Evolutionary conservation across 1,139 yeast genomes (phyloP).

Genomic region (Barnettozyma hawaiiensis): DNA sequence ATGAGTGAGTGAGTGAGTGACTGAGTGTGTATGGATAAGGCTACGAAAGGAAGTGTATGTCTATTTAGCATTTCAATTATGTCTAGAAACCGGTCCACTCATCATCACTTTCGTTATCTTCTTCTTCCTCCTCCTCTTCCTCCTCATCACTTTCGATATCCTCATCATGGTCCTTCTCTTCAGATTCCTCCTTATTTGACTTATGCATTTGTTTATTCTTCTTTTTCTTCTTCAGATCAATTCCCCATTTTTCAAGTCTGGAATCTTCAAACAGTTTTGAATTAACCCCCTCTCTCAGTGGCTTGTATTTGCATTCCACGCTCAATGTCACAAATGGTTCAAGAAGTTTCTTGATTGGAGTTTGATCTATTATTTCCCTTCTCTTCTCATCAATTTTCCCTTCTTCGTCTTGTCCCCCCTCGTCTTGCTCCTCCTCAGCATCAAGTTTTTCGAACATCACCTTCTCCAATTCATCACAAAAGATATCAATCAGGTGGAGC

Average conservation of each 20-base stretch:
- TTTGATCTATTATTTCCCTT: slow-evolving; percentile 32
- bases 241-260: slow-evolving; percentile 63
- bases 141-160: slow-evolving; percentile 41
- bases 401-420: slow-evolving; percentile 32
- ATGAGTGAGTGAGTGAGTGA: too few relatives aligned
- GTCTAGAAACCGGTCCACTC: slow-evolving; percentile 45
- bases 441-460: slow-evolving; percentile 45
- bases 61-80: neutral
- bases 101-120: slow-evolving; percentile 44
- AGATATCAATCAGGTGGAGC: slow-evolving; percentile 79
- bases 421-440: slow-evolving; percentile 39
- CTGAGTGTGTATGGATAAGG: too few relatives aligned
- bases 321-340: slow-evolving; percentile 53
- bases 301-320: slow-evolving; percentile 46
- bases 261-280: slow-evolving; percentile 63
- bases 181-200: slow-evolving; percentile 39
- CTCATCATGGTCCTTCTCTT: slow-evolving; percentile 37
- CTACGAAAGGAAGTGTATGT: neutral
- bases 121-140: slow-evolving; percentile 46
- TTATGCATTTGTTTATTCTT: slow-evolving; percentile 27
- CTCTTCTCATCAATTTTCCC: slow-evolving; percentile 30
- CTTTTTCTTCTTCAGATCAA: slow-evolving; percentile 28
- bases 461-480: slow-evolving; percentile 76
- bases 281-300: slow-evolving; percentile 57
- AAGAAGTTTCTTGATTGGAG: slow-evolving; percentile 53